Evolutionary conservation across 2,329 filamentous ascomycete species (phyloP).

Genomic region (Pseudocercospora fuligena): DNA sequence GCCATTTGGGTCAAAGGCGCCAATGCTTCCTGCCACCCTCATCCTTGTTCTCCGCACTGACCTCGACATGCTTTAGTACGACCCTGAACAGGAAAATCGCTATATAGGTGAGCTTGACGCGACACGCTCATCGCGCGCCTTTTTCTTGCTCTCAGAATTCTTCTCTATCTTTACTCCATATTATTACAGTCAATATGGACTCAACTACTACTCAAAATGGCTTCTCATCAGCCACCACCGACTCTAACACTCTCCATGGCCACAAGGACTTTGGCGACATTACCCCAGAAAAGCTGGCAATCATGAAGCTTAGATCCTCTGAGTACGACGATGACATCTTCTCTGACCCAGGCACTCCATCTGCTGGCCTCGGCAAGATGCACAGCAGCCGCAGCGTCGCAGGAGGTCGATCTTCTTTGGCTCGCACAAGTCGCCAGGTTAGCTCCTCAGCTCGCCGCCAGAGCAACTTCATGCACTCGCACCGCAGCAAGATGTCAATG

Average conservation of each 20-base stretch:
- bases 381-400: conserved; percentile 18
- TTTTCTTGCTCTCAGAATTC: neutral
- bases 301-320: conserved; percentile 29
- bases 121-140: neutral
- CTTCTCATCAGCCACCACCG: neutral
- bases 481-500: conserved; percentile 37
- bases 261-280: conserved; percentile 17
- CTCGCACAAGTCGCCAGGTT: conserved; percentile 27
- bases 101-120: conserved; percentile 3
- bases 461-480: conserved; percentile 34
- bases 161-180: neutral
- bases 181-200: neutral
- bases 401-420: conserved; percentile 19
- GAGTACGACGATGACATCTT: conserved; percentile 29
- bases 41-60: conserved; percentile 1
- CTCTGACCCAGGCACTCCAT: conserved; percentile 28
- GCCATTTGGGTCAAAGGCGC: neutral
- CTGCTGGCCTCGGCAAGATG: conserved; percentile 18
- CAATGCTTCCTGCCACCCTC: neutral
- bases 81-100: neutral
- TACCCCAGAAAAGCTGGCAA: conserved; percentile 33
- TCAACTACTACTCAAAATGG: neutral
- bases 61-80: neutral
- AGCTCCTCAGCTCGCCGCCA: conserved; percentile 29
- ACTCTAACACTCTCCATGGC: neutral